Percentiles rank a stretch among this genome's conserved stretches.
These are phyloP conservation scores for Ceratobasidium papillatum DNA, from an alignment of 1,284 basidiomycete genomes.

Conservation along the genomic window DNA sequence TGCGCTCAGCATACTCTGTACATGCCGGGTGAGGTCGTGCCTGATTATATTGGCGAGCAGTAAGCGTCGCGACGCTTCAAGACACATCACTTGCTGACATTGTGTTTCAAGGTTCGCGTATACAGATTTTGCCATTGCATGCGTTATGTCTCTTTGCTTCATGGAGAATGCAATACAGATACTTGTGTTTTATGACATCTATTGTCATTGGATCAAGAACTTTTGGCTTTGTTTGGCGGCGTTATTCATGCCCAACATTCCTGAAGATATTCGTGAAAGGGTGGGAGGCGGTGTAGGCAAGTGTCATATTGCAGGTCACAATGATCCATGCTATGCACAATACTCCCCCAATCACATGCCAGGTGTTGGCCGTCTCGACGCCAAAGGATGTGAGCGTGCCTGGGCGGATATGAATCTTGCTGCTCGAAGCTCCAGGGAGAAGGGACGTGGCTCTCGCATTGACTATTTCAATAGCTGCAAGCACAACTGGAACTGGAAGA, in stretches of 20 bases:
- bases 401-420: background rate
- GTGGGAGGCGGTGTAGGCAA: background rate
- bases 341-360: background rate
- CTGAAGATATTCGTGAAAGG: too few relatives aligned
- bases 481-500: background rate
- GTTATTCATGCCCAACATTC: background rate
- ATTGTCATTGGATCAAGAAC: slow-evolving; percentile 13
- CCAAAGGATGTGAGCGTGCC: background rate
- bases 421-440: background rate
- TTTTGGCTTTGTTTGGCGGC: background rate
- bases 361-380: background rate
- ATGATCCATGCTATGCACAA: background rate
- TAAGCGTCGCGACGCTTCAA: too few relatives aligned
- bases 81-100: too few relatives aligned
- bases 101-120: slow-evolving; percentile 23
- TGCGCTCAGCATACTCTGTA: background rate
- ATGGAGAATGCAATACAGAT: background rate
- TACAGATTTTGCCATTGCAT: background rate
- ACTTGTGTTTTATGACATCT: slow-evolving; percentile 3
- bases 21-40: background rate
- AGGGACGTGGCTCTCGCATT: background rate
- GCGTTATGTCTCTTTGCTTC: background rate
- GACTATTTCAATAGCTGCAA: background rate
- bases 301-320: background rate
- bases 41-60: background rate